These are phyloP conservation scores for Aspergillus candidus DNA, from an alignment of 2,329 filamentous ascomycete genomes.

Conservation along the genomic window DNA sequence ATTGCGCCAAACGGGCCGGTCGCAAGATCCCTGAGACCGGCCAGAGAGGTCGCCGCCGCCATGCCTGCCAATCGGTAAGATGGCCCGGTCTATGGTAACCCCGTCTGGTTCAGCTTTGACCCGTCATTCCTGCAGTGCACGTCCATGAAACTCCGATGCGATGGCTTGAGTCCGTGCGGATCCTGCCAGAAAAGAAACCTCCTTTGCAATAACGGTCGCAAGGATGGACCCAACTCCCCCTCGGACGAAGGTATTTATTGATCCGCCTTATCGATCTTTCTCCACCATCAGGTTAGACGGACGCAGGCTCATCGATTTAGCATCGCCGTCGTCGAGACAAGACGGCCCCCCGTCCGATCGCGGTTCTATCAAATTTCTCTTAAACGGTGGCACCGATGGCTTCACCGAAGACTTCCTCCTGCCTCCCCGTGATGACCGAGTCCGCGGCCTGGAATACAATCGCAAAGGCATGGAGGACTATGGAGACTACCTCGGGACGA, in stretches of 20 bases:
- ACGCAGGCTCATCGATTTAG: slow-evolving; percentile 3
- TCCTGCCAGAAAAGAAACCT: slow-evolving; percentile 41
- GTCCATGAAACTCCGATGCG: slow-evolving; percentile 44
- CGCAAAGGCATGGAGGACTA: slow-evolving; percentile 22
- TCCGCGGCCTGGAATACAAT: slow-evolving; percentile 32
- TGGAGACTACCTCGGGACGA: slow-evolving; percentile 14
- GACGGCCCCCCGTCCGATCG: slow-evolving; percentile 34
- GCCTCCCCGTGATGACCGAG: slow-evolving; percentile 35
- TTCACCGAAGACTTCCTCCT: slow-evolving; percentile 43
- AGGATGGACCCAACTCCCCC: slow-evolving; percentile 12
- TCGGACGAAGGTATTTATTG: slow-evolving; percentile 16
- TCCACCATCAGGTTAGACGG: no score
- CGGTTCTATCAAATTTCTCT: slow-evolving; percentile 43
- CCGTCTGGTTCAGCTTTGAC: neutral
- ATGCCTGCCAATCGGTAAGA: slow-evolving; percentile 43
- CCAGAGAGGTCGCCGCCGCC: slow-evolving; percentile 41
- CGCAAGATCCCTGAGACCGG: slow-evolving; percentile 41
- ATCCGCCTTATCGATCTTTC: no score
- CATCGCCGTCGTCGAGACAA: slow-evolving; percentile 15
- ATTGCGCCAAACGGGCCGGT: slow-evolving; percentile 38
- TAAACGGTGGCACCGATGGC: slow-evolving; percentile 42
- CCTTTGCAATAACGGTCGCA: slow-evolving; percentile 33
- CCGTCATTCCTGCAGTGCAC: slow-evolving; percentile 32
- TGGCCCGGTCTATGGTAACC: slow-evolving; percentile 6
- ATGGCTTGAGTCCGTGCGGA: slow-evolving; percentile 39